Evolutionary conservation across 176 grass and related monocot genomes (phyloP).

Genomic region (Oropetium thomaeum): DNA sequence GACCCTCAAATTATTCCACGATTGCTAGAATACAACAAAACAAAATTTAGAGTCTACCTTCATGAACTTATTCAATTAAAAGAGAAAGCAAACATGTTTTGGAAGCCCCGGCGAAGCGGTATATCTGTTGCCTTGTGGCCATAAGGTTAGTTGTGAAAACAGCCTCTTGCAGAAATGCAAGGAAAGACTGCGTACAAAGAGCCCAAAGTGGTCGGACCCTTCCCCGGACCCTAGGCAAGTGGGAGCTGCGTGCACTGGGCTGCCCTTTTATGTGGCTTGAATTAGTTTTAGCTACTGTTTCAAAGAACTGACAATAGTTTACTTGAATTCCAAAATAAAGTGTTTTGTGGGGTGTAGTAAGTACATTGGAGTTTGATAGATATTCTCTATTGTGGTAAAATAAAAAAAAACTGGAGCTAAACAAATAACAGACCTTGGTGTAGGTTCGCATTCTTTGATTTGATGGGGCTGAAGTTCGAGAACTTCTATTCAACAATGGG

Average conservation of each 20-base stretch:
- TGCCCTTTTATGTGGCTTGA: not conserved
- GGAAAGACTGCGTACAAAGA: no score
- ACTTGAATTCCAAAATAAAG: not conserved
- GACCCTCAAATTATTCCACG: not conserved
- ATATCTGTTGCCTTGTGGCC: no score
- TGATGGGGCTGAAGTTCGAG: conserved; percentile 43
- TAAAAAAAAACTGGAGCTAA: conserved; percentile 4
- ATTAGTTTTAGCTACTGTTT: not conserved
- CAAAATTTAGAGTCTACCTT: not conserved
- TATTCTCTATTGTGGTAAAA: not conserved
- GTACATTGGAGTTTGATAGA: conserved; percentile 1
- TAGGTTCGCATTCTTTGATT: conserved; percentile 76
- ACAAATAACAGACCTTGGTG: conserved; percentile 64
- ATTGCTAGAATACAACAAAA: conserved; percentile 3
- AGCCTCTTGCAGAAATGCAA: no score
- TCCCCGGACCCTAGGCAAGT: no score
- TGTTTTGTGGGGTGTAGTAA: not conserved
- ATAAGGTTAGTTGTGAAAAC: no score
- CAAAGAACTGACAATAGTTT: not conserved
- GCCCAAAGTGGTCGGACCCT: no score
- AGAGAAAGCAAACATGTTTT: not conserved
- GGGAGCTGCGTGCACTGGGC: no score
- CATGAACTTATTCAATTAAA: not conserved
- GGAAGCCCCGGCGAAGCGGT: no score
- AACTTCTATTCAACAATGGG: conserved; percentile 56